Base-by-base conservation (phyloP, 768 basidiomycete genomes). In the Russula griseocarnosa region DNA sequence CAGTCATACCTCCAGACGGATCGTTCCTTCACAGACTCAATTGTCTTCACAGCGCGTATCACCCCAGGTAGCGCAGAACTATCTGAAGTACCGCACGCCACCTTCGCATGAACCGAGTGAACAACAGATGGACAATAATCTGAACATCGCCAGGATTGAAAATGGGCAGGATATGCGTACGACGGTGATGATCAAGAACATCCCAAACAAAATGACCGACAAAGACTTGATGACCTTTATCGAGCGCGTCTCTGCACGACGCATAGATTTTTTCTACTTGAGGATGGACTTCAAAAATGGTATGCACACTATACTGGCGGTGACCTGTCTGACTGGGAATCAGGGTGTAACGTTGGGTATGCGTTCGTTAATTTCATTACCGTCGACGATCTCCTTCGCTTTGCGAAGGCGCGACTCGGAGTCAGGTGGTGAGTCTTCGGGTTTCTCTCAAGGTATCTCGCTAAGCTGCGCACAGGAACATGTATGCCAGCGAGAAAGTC, bases 361-460 rank as follows among this genome's bases (percentile, higher is more conserved):
- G 93, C 90, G 32, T 95, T 95, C 66, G 92, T 95, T 65, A 95
- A 94, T 74, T 95, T 94, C 66, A 92, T 92, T 66, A 78, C 79
- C 3, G 87, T 92, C 34, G 76, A 86, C 65, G 90, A 92, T 69
- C 80, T 95, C 56, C 76, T 94, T 67, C 75, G 72, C 40, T 95
- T 95, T 72, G 89, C 90, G 7, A 85, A 83, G 73, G 78, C 79
- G 58, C 84, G 83, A 65, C 78, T 94, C 47, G 91, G 91, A 8
- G 83, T 87, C 66, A 91, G 89, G 74, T 95, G 93, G 92, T 90
- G 51, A 67, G 81, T 73, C 20, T n/a, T 30, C 54, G 13, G n/a
- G 16, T 49, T 65, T 60, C 14, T 44, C 51, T 57, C 10, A 28
- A 20, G 44, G 14, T 26, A 22, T 47, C 59, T 36, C 58, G 18